Evolutionary conservation across 257 asterid genomes (phyloP).

Genomic region (Vinca minor): DNA sequence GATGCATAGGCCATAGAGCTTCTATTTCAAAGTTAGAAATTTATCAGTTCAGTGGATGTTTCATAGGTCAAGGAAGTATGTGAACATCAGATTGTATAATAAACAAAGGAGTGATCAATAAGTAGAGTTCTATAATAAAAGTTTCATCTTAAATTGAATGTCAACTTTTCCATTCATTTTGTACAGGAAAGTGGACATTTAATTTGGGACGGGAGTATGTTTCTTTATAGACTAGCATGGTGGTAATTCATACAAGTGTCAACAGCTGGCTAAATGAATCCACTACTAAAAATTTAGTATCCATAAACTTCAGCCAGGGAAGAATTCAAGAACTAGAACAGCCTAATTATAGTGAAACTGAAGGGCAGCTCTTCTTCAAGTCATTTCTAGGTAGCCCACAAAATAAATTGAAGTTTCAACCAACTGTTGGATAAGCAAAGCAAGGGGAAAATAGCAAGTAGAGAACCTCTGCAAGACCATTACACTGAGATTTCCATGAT

Average conservation of each 20-base stretch:
- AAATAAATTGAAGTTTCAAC: neutral
- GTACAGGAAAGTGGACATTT: neutral
- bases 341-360: neutral
- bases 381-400: neutral
- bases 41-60: constrained; percentile 12
- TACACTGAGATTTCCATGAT: neutral
- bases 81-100: constrained; percentile 7
- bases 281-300: neutral
- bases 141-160: too few species aligned
- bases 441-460: neutral
- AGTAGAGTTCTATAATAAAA: too few species aligned
- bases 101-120: constrained; percentile 1
- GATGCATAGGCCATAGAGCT: constrained; percentile 10
- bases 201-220: too few species aligned
- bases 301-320: neutral
- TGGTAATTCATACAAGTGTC: neutral
- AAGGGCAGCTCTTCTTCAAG: neutral
- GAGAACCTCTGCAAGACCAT: neutral
- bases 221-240: neutral
- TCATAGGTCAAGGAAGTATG: constrained; percentile 4
- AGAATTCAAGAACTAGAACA: neutral
- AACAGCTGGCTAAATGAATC: neutral
- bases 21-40: constrained; percentile 15
- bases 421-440: neutral
- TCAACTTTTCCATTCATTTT: too few species aligned